Base-by-base conservation (phyloP, 345 rosid genomes). In the Rubroshorea leprosula region DNA sequence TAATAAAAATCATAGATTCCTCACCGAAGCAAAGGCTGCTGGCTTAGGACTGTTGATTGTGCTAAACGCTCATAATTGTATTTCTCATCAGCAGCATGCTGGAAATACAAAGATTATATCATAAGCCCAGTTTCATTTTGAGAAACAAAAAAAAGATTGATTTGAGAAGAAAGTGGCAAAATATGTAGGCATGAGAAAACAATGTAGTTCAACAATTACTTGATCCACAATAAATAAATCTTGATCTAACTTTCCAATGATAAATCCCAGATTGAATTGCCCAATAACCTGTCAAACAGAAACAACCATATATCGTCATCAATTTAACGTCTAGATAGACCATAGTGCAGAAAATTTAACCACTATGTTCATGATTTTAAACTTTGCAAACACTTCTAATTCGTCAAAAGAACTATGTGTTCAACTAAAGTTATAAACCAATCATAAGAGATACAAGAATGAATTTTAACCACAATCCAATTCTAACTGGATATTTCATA, bases 81-180 rank as follows among this genome's bases (percentile, higher is more conserved):
- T 67, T 93, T 93, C 85, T 93, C 99, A 74, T 93, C 97, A 15
- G 99, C 99, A 61, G 99, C 99, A 79, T 93, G 99, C 99, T 93
- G 82, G 50, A 54, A 63, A 74, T 43, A 68, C 22, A 67, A 44
- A 64, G 63, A 65, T 58, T 15, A 53, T 53, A 68, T 67, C 63
- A 70, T 48, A 44, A 57, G 11, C 35, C 18, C 65, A 25, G 26
- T 19, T 23, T 14, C 31, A 29, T 64, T 12, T 29, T 49, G 31
- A 53, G 12, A 58, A 24, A 63, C 18, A n/a, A 23, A 23, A 55
- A 11, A 13, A 5, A 21, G 23, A 61, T 38, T 21, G 21, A 50
- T 15, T 41, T 46, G 23, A 55, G 46, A 66, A 57, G 49, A 25
- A 26, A 44, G 57, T 68, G 29, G 61, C 61, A 48, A 67, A 54